Base-by-base conservation (phyloP, 352 stramenopile genomes). In the Aphanomyces stellatus region DNA sequence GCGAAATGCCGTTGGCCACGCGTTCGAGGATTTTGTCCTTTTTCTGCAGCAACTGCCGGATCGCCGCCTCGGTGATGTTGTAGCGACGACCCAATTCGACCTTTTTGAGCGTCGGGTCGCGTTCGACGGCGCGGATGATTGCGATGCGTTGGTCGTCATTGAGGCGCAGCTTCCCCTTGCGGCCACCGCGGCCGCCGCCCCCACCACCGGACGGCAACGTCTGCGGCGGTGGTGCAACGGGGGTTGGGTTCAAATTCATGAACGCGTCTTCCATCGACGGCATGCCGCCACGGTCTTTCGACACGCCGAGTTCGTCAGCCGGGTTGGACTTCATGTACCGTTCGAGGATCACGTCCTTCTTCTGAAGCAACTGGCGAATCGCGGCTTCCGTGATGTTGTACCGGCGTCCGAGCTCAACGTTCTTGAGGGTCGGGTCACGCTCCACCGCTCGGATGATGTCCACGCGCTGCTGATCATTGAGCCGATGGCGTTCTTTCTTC, bases 401-500 rank as follows among this genome's bases (percentile, higher is more conserved):
- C 40, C 79, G 82, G 69, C 90, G 90, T 25, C 84, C 86, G 25
- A 95, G 73, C 66, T 95, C 86, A 46, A 95, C 86, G 62, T 95
- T 95, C 75, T 95, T 95, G 33, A 92, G 80, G 72, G 92, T 95
- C 51, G 72, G 64, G 69, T 95, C 86, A 24, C 77, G 77, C 63
- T 85, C 77, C 40, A 91, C 73, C 61, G 86, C 86, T 62, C 92
- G 84, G 49, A 95, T 76, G 69, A 95, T 95, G 73, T 95, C 84
- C 81, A 95, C 91, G 73, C 86, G 86, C 75, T 95, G 79, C 74
- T 95, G 86, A 77, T 95, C 86, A 71, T 90, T 95, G 66, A 95
- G 75, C 5, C 86, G 84, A 28, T 84, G 80, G 83, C 84, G 11
- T 84, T 85, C 68, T 84, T 64, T 64, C 55, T 64, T 64, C n/a